Percentiles rank a stretch among this genome's conserved stretches.
phyloP scores from a whole-genome alignment of 169 alveolate species.

The Cryptosporidium meleagridis region DNA sequence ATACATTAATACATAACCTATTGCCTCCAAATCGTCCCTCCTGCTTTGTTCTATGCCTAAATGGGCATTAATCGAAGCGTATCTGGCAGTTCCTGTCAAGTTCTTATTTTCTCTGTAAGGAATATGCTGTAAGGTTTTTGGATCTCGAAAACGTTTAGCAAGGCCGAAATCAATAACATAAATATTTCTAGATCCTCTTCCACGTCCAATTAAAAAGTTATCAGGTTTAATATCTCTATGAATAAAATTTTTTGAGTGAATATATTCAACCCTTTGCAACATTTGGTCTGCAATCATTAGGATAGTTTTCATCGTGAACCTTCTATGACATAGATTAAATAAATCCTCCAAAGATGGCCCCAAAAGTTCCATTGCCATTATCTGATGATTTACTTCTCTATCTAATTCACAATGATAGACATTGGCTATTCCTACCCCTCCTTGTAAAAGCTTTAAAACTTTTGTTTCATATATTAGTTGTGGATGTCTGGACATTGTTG shows the following conservation, averaged over 20 bases:
- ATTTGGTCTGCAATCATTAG: conserved; percentile 73
- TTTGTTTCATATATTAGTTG: conserved; percentile 80
- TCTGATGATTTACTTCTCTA: conserved; percentile 75
- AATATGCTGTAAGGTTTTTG: conserved; percentile 85
- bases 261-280: conserved; percentile 76
- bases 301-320: conserved; percentile 52
- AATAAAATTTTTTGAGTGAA: conserved; percentile 84
- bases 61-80: conserved; percentile 86
- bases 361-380: conserved; percentile 86
- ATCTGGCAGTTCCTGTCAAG: conserved; percentile 89
- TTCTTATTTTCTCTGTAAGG: conserved; percentile 85
- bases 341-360: conserved; percentile 87
- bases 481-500: conserved; percentile 84
- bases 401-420: conserved; percentile 76
- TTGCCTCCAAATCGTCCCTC: conserved; percentile 92
- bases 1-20: conserved; percentile 87
- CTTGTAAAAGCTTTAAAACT: conserved; percentile 75
- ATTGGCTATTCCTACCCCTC: conserved; percentile 69
- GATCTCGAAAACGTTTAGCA: conserved; percentile 85
- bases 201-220: conserved; percentile 89
- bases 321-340: conserved; percentile 57
- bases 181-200: conserved; percentile 82
- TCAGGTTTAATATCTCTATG: conserved; percentile 87
- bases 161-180: conserved; percentile 88
- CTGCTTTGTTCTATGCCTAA: conserved; percentile 83